phyloP scores from a whole-genome alignment of 345 rosid genomes.

The Syzygium jambos region DNA sequence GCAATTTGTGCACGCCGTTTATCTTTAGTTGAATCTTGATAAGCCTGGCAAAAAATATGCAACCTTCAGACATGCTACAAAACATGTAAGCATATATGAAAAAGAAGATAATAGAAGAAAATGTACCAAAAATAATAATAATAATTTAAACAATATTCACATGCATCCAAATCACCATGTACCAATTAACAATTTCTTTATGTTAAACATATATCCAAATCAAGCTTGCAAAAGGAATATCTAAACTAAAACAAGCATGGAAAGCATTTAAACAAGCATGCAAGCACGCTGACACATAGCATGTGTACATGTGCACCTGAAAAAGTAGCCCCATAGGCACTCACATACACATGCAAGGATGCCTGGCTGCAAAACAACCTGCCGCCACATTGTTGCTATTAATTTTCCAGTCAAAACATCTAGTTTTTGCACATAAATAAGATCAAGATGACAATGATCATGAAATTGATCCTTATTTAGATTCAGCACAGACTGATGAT shows the following conservation, averaged over 20 bases:
- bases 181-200: background rate
- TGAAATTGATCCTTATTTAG: background rate
- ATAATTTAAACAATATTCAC: background rate
- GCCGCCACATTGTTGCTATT: background rate
- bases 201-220: background rate
- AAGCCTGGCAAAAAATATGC: conserved; percentile 46
- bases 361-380: background rate
- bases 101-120: conserved; percentile 1
- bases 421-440: background rate
- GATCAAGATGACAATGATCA: background rate
- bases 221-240: background rate
- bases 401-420: background rate
- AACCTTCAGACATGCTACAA: conserved; percentile 6
- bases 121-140: background rate
- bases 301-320: background rate
- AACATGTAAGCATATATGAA: background rate
- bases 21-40: conserved; percentile 92
- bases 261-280: background rate
- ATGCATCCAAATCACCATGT: background rate
- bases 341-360: background rate
- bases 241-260: background rate
- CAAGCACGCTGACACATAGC: background rate
- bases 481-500: background rate
- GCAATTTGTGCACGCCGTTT: conserved; percentile 90
- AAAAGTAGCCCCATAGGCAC: background rate